A percentile compares a stretch with the other conserved stretches of the same genome.
phyloP scores from a whole-genome alignment of 2,329 filamentous ascomycete genomes.

The Colletotrichum somersetense region DNA sequence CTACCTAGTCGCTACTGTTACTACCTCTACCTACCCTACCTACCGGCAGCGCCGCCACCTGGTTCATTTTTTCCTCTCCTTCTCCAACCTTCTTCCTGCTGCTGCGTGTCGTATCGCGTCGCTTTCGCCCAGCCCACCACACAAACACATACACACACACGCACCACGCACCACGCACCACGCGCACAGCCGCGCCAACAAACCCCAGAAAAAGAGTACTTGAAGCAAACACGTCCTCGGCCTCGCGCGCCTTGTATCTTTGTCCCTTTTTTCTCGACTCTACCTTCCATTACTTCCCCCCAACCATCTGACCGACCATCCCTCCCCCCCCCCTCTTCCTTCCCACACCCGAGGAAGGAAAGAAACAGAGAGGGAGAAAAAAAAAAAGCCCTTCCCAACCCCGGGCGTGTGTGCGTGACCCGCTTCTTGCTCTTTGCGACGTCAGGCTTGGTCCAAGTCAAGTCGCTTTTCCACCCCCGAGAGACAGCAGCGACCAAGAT shows the following conservation, averaged over 20 bases:
- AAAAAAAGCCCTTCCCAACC: slow-evolving; percentile 23
- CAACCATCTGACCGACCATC: slow-evolving; percentile 14
- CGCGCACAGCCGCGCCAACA: slow-evolving; percentile 8
- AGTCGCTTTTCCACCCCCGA: slow-evolving; percentile 36
- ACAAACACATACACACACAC: slow-evolving; percentile 8
- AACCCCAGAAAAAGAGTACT: slow-evolving; percentile 39
- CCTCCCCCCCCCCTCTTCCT: neutral
- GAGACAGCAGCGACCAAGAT: slow-evolving; percentile 38
- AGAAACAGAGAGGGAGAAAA: neutral
- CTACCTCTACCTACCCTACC: neutral
- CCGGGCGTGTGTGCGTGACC: slow-evolving; percentile 41
- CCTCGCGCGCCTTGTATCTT: slow-evolving; percentile 42
- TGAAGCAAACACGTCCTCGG: slow-evolving; percentile 42
- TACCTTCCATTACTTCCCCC: slow-evolving; percentile 14
- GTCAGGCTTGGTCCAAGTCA: slow-evolving; percentile 41
- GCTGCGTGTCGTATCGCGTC: slow-evolving; percentile 25
- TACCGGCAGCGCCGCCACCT: slow-evolving; percentile 24
- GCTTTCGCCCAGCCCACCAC: slow-evolving; percentile 26
- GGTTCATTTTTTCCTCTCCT: slow-evolving; percentile 1
- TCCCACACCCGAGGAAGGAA: slow-evolving; percentile 5
- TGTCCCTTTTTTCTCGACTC: slow-evolving; percentile 38
- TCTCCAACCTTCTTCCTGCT: neutral
- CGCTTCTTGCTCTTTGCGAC: slow-evolving; percentile 41
- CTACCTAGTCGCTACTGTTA: neutral
- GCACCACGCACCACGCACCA: neutral